Evolutionary conservation across 179 eudicot species (phyloP), one percentile per base, ranked within the genome.

Genomic region (Silene coronaria): DNA sequence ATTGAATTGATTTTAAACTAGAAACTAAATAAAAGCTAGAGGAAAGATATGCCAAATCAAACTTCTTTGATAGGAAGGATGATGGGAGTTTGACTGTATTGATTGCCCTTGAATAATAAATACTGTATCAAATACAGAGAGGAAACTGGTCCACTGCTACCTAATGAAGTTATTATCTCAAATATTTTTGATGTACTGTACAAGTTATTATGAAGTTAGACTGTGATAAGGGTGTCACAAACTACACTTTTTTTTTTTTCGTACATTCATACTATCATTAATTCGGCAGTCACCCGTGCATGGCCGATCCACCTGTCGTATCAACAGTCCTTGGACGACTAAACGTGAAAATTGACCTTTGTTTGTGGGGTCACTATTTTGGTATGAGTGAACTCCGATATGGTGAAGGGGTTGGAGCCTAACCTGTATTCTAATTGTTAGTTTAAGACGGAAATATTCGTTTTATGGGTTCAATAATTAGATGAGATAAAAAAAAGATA

Each of bases 211-310:
- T 42, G 26, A 76, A 38, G 75, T 11, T 57, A 26, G 34, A 19
- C 46, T 55, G 64, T 55, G 75, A 12, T 45, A 27, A 61, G 80
- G 69, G 83, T 32, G 75, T 67, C 51, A 63, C 42, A 58, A 28
- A 73, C 64, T 70, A 71, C 62, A 71, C n/a, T 42, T 9, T 2
- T 45, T 55, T 42, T 19, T 65, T 57, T 51, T 13, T 72, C 60
- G 73, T 53, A 51, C 57, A 51, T 53, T 53, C 21, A 53, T 79
- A 51, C 64, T 34, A 79, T 76, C 71, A 76, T 79, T 79, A 68
- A 63, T 80, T 76, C 70, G 71, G 85, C 80, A 74, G 83, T 80
- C 85, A 79, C 78, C 73, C 85, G 80, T 82, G 85, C 80, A 64
- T 69, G 67, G 76, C 65, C 69, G 36, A 64, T 59, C 80, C 80